Evolutionary conservation across 441 rosid genomes (phyloP), one percentile per base, ranked within the genome.

Genomic region (Gossypium schwendimanii): DNA sequence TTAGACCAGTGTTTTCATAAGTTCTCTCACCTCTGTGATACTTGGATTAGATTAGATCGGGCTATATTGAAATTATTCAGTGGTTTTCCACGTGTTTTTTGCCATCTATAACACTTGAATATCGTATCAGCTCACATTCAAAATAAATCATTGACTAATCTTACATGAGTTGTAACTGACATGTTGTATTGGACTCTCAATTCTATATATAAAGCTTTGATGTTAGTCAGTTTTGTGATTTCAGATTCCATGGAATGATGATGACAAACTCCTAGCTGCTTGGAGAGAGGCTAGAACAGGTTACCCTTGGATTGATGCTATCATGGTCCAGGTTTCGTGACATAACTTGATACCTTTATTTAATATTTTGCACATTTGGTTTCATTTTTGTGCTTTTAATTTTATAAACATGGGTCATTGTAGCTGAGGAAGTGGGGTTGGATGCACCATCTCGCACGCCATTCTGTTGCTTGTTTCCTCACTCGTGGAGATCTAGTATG

Each of bases 301-400:
- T 66, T 92, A 85, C 66, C 98, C 98, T 74, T 94, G 98, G 98
- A 94, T 94, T 77, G 97, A 94, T 91, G 98, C 98, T 59, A 92
- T 92, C 72, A 92, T 94, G 98, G 84, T 88, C 73, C 97, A 94
- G 97, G 98, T 94, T 76, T 68, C 76, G 63, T 57, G 76, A 63
- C 47, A 47, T 26, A 39, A 53, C 39, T 72, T 74, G 57, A 54
- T 39, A 49, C 18, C 54, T 45, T 10, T 59, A 2, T 68, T 39
- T 33, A 12, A 39, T 73, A n/a, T 20, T 71, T 74, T 75, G 24
- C 71, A 31, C 17, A 50, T 36, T 58, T 21, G 20, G 31, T 31
- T 66, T 49, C 58, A 24, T 59, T 17, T 74, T 26, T 75, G 23
- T 66, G 50, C 6, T 41, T 59, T 24, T 71, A 39, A n/a, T 71